Conservation (phyloP, 2,329 filamentous ascomycete genomes). For the Trichoderma harzianum region DNA sequence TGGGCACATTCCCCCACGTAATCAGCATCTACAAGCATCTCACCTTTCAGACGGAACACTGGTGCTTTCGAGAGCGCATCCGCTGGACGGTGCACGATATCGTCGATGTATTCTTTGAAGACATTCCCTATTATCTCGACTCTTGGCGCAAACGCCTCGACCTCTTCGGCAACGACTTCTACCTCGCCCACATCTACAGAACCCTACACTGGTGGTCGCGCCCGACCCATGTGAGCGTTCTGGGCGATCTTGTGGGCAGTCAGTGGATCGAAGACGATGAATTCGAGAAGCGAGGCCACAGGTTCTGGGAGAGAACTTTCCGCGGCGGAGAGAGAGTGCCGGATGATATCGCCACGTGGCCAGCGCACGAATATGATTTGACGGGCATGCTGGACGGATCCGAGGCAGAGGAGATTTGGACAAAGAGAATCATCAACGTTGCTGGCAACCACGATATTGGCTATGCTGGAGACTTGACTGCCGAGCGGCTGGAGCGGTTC, state of each 20-base stretch:
- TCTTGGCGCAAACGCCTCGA: conserved; percentile 77
- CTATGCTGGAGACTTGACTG: conserved; percentile 86
- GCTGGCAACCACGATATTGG: conserved; percentile 96
- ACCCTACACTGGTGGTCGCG: conserved; percentile 77
- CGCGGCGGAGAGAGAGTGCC: conserved; percentile 62
- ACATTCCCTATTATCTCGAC: conserved; percentile 64
- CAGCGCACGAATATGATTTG: conserved; percentile 47
- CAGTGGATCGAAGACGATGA: conserved; percentile 91
- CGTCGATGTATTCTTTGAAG: conserved; percentile 61
- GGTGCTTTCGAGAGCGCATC: conserved; percentile 49
- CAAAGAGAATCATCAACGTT: conserved; percentile 77
- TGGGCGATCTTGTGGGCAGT: conserved; percentile 89
- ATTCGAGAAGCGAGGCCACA: conserved; percentile 66
- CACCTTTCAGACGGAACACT: conserved; percentile 44
- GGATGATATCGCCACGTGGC: conserved; percentile 50
- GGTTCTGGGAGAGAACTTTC: conserved; percentile 83
- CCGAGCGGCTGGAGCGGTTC: conserved; percentile 73
- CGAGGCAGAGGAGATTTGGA: conserved; percentile 57
- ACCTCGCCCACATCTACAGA: conserved; percentile 88
- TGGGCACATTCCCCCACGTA: conserved; percentile 53
- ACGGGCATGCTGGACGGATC: conserved; percentile 47
- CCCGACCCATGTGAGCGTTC: conserved; percentile 82
- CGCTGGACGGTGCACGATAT: conserved; percentile 55
- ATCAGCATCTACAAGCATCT: conserved; percentile 45
- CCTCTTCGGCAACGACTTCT: conserved; percentile 89